A percentile compares a stretch with the other conserved stretches of the same genome.
Conservation (phyloP, 768 basidiomycete species). For the Boletus vinaceobasis region DNA sequence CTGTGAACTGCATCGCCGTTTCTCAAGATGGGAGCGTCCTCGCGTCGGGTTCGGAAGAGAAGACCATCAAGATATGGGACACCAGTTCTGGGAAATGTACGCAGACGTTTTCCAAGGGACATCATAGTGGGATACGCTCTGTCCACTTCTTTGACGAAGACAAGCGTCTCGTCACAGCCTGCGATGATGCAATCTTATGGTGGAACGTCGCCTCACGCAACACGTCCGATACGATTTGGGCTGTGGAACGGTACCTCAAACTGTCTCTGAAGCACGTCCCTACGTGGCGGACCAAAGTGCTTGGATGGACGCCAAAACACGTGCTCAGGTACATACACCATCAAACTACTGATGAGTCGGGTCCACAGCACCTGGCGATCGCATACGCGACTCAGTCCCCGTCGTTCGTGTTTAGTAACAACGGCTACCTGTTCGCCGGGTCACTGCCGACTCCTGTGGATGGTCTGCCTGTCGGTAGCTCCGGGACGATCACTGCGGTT, state of each 20-base stretch:
- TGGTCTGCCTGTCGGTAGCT: background rate
- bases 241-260: background rate
- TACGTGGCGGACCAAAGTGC: background rate
- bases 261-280: background rate
- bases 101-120: constrained; percentile 13
- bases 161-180: constrained; percentile 5
- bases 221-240: background rate
- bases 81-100: constrained; percentile 12
- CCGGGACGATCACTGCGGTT: background rate
- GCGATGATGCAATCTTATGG: constrained; percentile 3
- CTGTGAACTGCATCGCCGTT: constrained; percentile 16
- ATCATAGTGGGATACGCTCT: constrained; percentile 10
- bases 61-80: constrained; percentile 25
- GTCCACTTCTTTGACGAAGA: constrained; percentile 13
- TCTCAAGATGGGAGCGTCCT: constrained; percentile 15
- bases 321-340: background rate
- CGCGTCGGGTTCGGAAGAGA: constrained; percentile 26
- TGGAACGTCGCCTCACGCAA: constrained; percentile 10
- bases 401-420: constrained; percentile 1
- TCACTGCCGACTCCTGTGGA: background rate
- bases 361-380: background rate
- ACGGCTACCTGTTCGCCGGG: background rate
- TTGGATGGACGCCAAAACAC: constrained; percentile 8
- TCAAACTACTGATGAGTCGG: too few relatives aligned
- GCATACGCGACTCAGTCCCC: constrained; percentile 6